Conservation (phyloP, 805 yeast species). For the Saccharomycopsis fodiens region DNA sequence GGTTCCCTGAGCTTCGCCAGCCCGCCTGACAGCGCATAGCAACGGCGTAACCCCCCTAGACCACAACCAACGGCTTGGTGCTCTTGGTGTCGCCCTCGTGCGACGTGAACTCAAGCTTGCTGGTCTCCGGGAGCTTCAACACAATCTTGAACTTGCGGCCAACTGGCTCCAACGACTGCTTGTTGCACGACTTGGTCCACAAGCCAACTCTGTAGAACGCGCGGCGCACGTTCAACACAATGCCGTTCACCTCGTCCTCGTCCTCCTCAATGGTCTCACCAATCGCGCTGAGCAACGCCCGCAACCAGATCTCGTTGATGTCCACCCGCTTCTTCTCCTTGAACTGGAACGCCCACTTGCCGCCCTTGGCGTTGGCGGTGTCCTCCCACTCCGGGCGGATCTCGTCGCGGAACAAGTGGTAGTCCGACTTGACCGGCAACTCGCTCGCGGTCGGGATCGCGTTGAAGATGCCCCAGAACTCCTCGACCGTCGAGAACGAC, state of each 20-base stretch:
- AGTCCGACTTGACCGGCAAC: slow-evolving; percentile 86
- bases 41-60: neutral
- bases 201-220: slow-evolving; percentile 77
- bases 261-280: slow-evolving; percentile 91
- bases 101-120: slow-evolving; percentile 70
- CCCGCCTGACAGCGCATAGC: too few species aligned
- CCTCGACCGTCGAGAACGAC: slow-evolving; percentile 90
- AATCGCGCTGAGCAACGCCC: slow-evolving; percentile 79
- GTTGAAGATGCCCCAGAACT: slow-evolving; percentile 97
- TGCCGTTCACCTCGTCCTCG: slow-evolving; percentile 84
- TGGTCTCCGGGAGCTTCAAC: slow-evolving; percentile 64
- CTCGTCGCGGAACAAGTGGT: slow-evolving; percentile 89
- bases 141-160: slow-evolving; percentile 86
- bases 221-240: slow-evolving; percentile 82
- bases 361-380: slow-evolving; percentile 76
- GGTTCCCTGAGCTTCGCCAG: too few species aligned
- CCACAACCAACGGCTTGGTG: slow-evolving; percentile 10
- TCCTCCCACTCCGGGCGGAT: slow-evolving; percentile 99
- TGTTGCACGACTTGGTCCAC: slow-evolving; percentile 83
- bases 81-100: slow-evolving; percentile 35
- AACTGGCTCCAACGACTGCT: slow-evolving; percentile 56
- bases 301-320: slow-evolving; percentile 87
- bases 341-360: slow-evolving; percentile 85
- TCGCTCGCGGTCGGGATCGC: slow-evolving; percentile 88
- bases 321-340: slow-evolving; percentile 49